Percentiles rank a stretch among this genome's conserved stretches.
Evolutionary conservation across 2,329 filamentous ascomycete species (phyloP).

Genomic region (Diplodia intermedia): DNA sequence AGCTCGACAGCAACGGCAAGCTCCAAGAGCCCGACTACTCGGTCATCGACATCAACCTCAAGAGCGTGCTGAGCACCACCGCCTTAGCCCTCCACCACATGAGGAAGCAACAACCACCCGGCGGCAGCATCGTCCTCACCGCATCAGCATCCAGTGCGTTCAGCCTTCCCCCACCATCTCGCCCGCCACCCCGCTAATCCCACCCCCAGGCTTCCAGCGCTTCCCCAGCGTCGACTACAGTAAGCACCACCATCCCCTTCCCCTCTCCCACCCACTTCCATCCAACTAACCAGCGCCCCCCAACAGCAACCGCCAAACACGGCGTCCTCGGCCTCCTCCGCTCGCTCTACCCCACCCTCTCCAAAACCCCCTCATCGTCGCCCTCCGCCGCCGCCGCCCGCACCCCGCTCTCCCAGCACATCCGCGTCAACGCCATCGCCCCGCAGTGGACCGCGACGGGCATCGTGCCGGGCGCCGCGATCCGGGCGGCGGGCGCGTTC

Average conservation of each 20-base stretch:
- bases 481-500: slow-evolving; percentile 36
- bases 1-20: slow-evolving; percentile 41
- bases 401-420: slow-evolving; percentile 35
- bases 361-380: slow-evolving; percentile 1
- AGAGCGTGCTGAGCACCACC: slow-evolving; percentile 42
- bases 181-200: background rate
- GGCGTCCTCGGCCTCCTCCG: slow-evolving; percentile 44
- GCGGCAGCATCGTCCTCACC: slow-evolving; percentile 45
- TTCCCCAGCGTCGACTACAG: slow-evolving; percentile 44
- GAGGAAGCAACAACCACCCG: slow-evolving; percentile 37
- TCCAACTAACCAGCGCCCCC: slow-evolving; percentile 30
- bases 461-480: slow-evolving; percentile 36
- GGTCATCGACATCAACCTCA: slow-evolving; percentile 43
- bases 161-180: background rate
- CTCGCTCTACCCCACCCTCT: slow-evolving; percentile 35
- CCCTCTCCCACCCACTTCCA: background rate
- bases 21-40: slow-evolving; percentile 40
- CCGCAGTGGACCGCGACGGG: slow-evolving; percentile 44
- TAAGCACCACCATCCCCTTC: slow-evolving; percentile 28
- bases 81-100: slow-evolving; percentile 43
- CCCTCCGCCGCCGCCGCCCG: too few species aligned
- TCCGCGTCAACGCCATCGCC: slow-evolving; percentile 46
- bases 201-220: slow-evolving; percentile 36
- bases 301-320: slow-evolving; percentile 42
- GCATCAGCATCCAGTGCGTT: slow-evolving; percentile 41